Base-by-base conservation (phyloP, 1,139 yeast species). In the Magnusiomyces tetraspermus region DNA sequence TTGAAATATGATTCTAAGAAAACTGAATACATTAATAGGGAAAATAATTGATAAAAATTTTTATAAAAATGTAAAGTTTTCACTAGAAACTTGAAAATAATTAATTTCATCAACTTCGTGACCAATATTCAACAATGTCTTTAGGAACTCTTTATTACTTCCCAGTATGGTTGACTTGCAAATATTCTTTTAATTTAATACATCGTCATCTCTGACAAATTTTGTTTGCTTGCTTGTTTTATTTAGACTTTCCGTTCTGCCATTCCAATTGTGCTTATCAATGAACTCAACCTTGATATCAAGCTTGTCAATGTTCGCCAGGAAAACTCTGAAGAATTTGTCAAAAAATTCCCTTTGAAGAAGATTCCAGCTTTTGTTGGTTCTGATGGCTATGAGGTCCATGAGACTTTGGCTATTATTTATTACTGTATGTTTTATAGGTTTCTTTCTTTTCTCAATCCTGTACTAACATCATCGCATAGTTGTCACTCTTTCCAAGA, bases 301-400 rank as follows among this genome's bases (percentile, higher is more conserved):
- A 74, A 77, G 61, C 64, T 84, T 57, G 48, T 45, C 17, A 31
- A 45, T 19, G 17, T 45, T 33, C n/a, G 11, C 17, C 74, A 75
- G 57, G 70, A 71, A 52, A n/a, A 8, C 15, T n/a, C 45, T 15
- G 76, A 71, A 57, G 73, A 72, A 26, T 83, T 71, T 69, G 78
- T 74, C 57, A 73, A 71, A 53, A 66, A 72, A 66, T 88, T 86
- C 80, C 96, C 96, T 63, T 72, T 82, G 66, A 76, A 73, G 64
- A 79, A 78, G 71, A 76, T 79, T 59, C 97, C 97, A 64, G 83
- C 89, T 60, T 85, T 85, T 63, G 67, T 80, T 63, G 92, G 89
- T 56, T 80, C 85, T 61, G 83, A 86, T 70, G 96, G 96, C 54
- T 79, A 75, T 76, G 80, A 80, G 68, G 76, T 90, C 66, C 77